Conservation (phyloP, 2,329 filamentous ascomycete genomes). For the Pezicula neosporulosa region DNA sequence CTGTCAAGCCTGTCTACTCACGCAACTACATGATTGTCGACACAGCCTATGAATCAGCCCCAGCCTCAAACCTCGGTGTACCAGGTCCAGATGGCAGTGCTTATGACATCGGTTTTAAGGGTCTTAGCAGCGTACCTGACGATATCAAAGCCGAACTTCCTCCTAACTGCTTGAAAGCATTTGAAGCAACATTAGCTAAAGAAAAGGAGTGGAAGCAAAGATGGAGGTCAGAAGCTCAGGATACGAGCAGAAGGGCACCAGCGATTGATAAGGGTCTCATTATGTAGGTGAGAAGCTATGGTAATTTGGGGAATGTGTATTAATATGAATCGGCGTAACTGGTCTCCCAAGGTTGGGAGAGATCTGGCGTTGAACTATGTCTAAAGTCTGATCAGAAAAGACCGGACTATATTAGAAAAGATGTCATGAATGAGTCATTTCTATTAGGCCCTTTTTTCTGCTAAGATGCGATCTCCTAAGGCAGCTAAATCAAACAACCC, state of each 20-base stretch:
- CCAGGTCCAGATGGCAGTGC: slow-evolving; percentile 54
- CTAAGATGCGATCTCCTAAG: too few species aligned
- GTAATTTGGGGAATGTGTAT: neutral
- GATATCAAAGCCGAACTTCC: slow-evolving; percentile 66
- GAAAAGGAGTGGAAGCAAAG: slow-evolving; percentile 70
- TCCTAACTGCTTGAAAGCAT: slow-evolving; percentile 67
- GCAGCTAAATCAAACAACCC: too few species aligned
- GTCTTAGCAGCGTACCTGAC: slow-evolving; percentile 60
- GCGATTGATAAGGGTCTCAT: slow-evolving; percentile 63
- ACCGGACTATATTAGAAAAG: too few species aligned
- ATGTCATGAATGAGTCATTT: too few species aligned
- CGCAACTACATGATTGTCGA: slow-evolving; percentile 62
- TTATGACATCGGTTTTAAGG: slow-evolving; percentile 45
- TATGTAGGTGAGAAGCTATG: slow-evolving; percentile 36
- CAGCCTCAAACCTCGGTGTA: slow-evolving; percentile 48
- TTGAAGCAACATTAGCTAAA: slow-evolving; percentile 60
- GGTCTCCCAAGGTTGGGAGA: neutral
- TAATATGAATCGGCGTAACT: neutral
- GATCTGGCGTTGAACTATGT: neutral
- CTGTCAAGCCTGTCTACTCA: slow-evolving; percentile 52
- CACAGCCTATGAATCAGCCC: slow-evolving; percentile 54
- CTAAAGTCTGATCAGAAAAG: neutral
- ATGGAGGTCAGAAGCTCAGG: slow-evolving; percentile 68
- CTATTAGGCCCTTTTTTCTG: too few species aligned
- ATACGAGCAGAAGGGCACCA: slow-evolving; percentile 48